Conservation (phyloP, 257 asterid genomes). For the Rhazya stricta region DNA sequence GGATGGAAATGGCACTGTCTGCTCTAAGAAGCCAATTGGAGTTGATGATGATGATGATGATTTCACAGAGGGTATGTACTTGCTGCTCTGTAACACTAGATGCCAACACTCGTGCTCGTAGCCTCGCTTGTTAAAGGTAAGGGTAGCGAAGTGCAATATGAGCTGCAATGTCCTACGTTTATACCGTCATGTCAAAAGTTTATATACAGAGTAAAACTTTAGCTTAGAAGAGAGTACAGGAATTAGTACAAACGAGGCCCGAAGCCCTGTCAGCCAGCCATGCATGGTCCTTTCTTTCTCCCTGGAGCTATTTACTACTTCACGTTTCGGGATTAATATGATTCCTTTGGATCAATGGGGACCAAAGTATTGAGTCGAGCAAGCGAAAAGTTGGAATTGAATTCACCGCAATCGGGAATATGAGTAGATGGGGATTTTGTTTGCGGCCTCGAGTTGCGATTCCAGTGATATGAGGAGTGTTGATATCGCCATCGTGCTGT, state of each 20-base stretch:
- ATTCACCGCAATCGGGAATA: conserved; percentile 15
- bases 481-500: background rate
- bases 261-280: background rate
- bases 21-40: conserved; percentile 19
- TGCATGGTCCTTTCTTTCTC: background rate
- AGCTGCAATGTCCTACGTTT: background rate
- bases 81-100: background rate
- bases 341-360: conserved; percentile 8
- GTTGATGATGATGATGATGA: background rate
- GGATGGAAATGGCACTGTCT: conserved; percentile 20
- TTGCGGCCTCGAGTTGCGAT: conserved; percentile 22
- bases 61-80: background rate
- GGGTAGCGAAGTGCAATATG: background rate
- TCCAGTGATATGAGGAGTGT: background rate
- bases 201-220: background rate
- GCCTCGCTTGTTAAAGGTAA: background rate
- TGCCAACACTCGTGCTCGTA: background rate
- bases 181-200: background rate
- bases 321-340: background rate
- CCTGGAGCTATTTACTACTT: background rate
- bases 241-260: background rate
- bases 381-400: conserved; percentile 4
- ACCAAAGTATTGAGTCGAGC: background rate
- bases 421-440: background rate
- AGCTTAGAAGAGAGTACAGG: background rate